These are phyloP conservation scores for Saccharomycopsis fodiens DNA, from an alignment of 805 yeast genomes.

Conservation along the genomic window DNA sequence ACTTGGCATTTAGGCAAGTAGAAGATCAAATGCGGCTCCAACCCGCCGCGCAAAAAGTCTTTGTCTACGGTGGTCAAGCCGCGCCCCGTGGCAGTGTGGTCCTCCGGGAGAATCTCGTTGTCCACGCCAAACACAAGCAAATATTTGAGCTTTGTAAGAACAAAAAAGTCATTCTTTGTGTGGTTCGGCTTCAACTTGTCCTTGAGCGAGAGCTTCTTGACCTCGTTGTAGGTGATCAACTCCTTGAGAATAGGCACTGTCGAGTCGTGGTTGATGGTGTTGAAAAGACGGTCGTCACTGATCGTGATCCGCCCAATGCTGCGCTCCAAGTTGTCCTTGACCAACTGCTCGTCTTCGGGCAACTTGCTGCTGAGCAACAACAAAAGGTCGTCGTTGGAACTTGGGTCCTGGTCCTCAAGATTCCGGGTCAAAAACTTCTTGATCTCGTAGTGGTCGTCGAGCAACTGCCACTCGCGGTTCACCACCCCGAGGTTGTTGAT, in stretches of 20 bases:
- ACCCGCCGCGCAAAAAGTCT: constrained; percentile 17
- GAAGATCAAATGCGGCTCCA: constrained; percentile 18
- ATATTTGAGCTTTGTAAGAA: constrained; percentile 18
- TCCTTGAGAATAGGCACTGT: constrained; percentile 18
- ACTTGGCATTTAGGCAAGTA: constrained; percentile 19
- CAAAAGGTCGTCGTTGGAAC: constrained; percentile 12
- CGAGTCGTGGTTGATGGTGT: constrained; percentile 16
- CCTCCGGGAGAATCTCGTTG: constrained; percentile 10
- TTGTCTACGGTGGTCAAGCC: constrained; percentile 13
- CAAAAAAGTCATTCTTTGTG: constrained; percentile 17
- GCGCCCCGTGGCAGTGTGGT: not conserved
- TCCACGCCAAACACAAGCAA: constrained; percentile 19
- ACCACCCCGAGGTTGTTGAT: constrained; percentile 13
- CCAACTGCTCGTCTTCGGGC: constrained; percentile 14
- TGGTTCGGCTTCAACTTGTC: constrained; percentile 10
- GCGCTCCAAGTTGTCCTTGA: constrained; percentile 9
- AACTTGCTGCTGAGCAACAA: constrained; percentile 17
- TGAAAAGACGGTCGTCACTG: constrained; percentile 10
- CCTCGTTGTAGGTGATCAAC: constrained; percentile 18
- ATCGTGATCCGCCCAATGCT: constrained; percentile 12
- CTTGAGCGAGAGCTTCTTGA: constrained; percentile 15
- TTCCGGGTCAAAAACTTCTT: constrained; percentile 15
- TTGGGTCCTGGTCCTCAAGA: not conserved
- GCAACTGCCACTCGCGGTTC: constrained; percentile 12
- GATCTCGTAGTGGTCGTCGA: constrained; percentile 19